phyloP scores from a whole-genome alignment of 2,329 filamentous ascomycete species.

The Paraconiothyrium sp. region DNA sequence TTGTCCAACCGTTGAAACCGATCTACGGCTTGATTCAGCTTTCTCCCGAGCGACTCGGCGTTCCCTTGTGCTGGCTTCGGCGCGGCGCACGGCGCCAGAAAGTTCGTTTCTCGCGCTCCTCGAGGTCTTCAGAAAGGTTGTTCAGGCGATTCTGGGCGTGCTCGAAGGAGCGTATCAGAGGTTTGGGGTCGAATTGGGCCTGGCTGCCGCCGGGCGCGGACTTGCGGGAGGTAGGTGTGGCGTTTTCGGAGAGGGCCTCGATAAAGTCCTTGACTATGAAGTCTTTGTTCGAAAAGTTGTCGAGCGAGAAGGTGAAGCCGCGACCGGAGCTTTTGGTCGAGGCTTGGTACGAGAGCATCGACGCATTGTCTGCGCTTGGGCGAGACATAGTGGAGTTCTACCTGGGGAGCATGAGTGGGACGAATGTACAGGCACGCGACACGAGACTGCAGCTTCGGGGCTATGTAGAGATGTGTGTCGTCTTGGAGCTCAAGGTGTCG shows the following conservation, averaged over 20 bases:
- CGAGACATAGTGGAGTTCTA: conserved; percentile 43
- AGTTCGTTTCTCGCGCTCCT: conserved; percentile 92
- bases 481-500: conserved; percentile 1
- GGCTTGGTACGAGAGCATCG: conserved; percentile 51
- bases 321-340: conserved; percentile 58
- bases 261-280: conserved; percentile 99
- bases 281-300: conserved; percentile 75
- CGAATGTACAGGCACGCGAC: conserved; percentile 5
- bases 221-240: conserved; percentile 79
- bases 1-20: conserved; percentile 91
- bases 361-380: conserved; percentile 53
- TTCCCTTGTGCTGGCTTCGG: conserved; percentile 96
- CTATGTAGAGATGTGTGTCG: neutral
- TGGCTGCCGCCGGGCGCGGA: conserved; percentile 66
- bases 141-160: conserved; percentile 74
- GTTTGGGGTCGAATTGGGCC: conserved; percentile 87
- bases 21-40: conserved; percentile 90
- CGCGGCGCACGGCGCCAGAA: conserved; percentile 85
- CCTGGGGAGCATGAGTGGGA: conserved; percentile 25
- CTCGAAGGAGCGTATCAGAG: conserved; percentile 94
- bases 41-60: conserved; percentile 83
- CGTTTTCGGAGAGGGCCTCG: conserved; percentile 87
- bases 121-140: conserved; percentile 81
- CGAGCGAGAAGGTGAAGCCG: conserved; percentile 85
- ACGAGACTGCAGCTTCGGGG: neutral